Evolutionary conservation across 768 basidiomycete genomes (phyloP), one percentile per base, ranked within the genome.

Genomic region (Termitomyces sp.): DNA sequence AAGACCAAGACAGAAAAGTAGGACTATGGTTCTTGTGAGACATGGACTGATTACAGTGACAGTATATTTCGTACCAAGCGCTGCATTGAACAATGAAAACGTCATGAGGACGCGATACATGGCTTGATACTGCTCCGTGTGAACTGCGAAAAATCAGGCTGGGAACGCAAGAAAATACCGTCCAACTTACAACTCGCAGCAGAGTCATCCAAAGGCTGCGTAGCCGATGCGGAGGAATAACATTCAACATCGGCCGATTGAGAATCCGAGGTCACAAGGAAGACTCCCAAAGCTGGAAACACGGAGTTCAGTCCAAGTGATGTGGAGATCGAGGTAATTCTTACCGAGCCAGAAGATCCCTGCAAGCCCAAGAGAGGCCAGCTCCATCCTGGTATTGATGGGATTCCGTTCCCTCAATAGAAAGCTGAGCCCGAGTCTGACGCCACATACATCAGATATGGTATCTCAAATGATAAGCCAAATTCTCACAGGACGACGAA

Each of bases 121-220:
- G n/a, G 90, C 90, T 62, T 91, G 91, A 69, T 87, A 93, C 59
- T 89, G 89, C 64, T 90, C 87, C 23, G 90, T 92, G 55, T 89
- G 85, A 73, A 92, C 91, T 92, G 64, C 17, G 19, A 9, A 31
- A 38, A 54, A 56, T 63, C 59, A 63, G 52, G 44, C 42, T 37
- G 49, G 56, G 57, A 48, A 59, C 11, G 23, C 21, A 32, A 37
- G 4, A n/a, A 17, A 54, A 27, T 10, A 31, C 38, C 32, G 7
- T 48, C 50, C 23, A 10, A 78, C 89, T 73, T 65, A 91, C 90
- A 91, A 61, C 79, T 82, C 54, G 86, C 82, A 55, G 82, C 71
- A 31, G 77, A 73, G 29, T 84, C 79, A 41, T 87, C 79, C 45
- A 86, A 71, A 27, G 77, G 77, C 54, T 77, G 75, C 37, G 77